phyloP scores from a whole-genome alignment of 148 eudicot species.

The Nepenthes gracilis region DNA sequence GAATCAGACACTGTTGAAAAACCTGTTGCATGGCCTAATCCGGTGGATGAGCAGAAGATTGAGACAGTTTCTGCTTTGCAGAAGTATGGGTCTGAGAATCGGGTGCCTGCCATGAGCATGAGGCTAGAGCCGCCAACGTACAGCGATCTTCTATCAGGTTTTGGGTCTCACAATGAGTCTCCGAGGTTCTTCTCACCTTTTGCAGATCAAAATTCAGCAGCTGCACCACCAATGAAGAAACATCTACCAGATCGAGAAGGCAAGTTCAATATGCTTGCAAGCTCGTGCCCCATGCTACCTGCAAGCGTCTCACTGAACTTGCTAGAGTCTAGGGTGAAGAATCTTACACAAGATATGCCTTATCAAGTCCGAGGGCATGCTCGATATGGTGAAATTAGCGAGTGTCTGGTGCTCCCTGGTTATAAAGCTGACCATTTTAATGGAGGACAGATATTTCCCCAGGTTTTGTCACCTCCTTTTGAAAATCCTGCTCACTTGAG shows the following conservation, averaged over 20 bases:
- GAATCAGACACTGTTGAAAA: constrained; percentile 65
- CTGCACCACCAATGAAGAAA: constrained; percentile 29
- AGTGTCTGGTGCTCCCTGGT: constrained; percentile 26
- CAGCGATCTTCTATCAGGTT: constrained; percentile 68
- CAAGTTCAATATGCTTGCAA: constrained; percentile 33
- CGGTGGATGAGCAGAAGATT: constrained; percentile 50
- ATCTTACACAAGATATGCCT: constrained; percentile 29
- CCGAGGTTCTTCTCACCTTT: constrained; percentile 33
- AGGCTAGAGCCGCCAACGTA: constrained; percentile 64
- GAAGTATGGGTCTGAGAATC: constrained; percentile 38
- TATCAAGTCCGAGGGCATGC: constrained; percentile 37
- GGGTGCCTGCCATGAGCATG: constrained; percentile 31
- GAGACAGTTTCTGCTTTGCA: constrained; percentile 37
- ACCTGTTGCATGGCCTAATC: constrained; percentile 33
- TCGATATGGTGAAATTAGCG: constrained; percentile 42
- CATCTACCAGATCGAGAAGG: constrained; percentile 42
- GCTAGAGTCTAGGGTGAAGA: constrained; percentile 39
- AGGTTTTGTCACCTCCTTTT: constrained; percentile 35
- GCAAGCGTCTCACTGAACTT: constrained; percentile 60
- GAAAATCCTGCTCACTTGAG: constrained; percentile 34
- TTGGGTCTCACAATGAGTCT: constrained; percentile 40
- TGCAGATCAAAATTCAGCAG: constrained; percentile 19
- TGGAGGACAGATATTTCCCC: constrained; percentile 65
- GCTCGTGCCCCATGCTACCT: constrained; percentile 40
- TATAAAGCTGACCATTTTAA: constrained; percentile 37